phyloP scores from a whole-genome alignment of 108 stramenopile species.

The Nitzschia putrida region DNA sequence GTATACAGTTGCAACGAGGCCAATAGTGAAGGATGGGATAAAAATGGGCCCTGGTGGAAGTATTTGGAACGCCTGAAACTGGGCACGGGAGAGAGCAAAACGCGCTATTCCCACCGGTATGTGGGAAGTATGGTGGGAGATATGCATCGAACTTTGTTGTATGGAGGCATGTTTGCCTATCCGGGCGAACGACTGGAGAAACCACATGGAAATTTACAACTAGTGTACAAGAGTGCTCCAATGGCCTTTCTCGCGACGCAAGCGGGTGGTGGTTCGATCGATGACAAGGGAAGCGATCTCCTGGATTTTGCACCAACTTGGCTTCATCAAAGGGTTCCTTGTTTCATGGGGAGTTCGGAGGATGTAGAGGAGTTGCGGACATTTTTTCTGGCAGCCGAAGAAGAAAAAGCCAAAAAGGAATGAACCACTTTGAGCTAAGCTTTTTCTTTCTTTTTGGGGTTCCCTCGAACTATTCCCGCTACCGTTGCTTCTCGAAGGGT shows the following conservation, averaged over 20 bases:
- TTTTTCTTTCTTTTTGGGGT: too few species aligned
- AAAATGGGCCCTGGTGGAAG: constrained; percentile 43
- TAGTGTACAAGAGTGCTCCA: constrained; percentile 89
- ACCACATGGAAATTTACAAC: constrained; percentile 84
- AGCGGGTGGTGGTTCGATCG: constrained; percentile 85
- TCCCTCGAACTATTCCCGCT: too few species aligned
- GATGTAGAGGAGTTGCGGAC: constrained; percentile 78
- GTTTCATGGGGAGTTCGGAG: constrained; percentile 83
- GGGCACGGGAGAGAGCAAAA: constrained; percentile 62
- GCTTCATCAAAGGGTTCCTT: constrained; percentile 80
- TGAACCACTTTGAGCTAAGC: too few species aligned
- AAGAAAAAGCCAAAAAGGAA: not conserved
- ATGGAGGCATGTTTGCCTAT: constrained; percentile 97
- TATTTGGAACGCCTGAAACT: constrained; percentile 86
- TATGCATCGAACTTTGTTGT: constrained; percentile 96
- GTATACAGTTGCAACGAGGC: constrained; percentile 98
- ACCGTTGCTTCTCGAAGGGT: too few species aligned
- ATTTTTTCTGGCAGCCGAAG: constrained; percentile 33
- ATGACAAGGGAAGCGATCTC: constrained; percentile 53
- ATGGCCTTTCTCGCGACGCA: constrained; percentile 93
- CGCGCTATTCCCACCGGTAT: constrained; percentile 86
- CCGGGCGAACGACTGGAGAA: constrained; percentile 79
- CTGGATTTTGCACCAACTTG: constrained; percentile 59
- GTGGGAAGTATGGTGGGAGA: constrained; percentile 99
- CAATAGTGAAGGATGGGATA: constrained; percentile 90